Base-by-base conservation (phyloP, 352 stramenopile genomes). In the Pythium catenulatum region DNA sequence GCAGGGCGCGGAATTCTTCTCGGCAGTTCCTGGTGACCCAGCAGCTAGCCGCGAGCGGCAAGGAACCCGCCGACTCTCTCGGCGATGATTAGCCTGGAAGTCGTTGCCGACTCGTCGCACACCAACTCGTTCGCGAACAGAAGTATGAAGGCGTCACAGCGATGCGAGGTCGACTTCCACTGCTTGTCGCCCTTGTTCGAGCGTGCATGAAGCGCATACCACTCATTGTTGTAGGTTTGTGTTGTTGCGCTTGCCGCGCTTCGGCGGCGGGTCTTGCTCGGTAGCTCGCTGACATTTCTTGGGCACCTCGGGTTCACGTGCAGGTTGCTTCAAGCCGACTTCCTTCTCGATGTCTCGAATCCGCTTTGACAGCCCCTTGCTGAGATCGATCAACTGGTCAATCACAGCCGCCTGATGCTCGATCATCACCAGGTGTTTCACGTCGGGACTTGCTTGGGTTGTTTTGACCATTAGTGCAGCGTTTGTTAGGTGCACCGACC, bases 361-460 rank as follows among this genome's bases (percentile, higher is more conserved):
- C 25, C 50, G 46, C 56, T 41, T 68, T 25, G 34, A 52, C 48
- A 68, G 19, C 25, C 13, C n/a, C n/a, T 13, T 52, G n/a, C n/a
- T n/a, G n/a, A n/a, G n/a, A 15, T 45, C 39, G 48, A 79, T 79
- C 23, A 79, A 52, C 34, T 66, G 32, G 30, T 79, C 70, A 79
- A 77, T 77, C 6, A 77, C 46, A 77, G 52, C 70, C 37, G 46
- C 34, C 45, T 65, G 46, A 25, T 66, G 34, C 36, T 79, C 32
- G 37, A 68, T 48, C 34, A 79, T 59, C 34, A 68, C 17, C 11
- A 65, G 21, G 23, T 79, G 32, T 45, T 66, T 79, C 13, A 27
- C 19, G 41, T 77, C n/a, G 7, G 19, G 43, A n/a, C n/a, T n/a
- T n/a, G n/a, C n/a, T n/a, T n/a, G n/a, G n/a, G n/a, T n/a, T n/a